These are phyloP conservation scores for Backusella morwellensis DNA, from an alignment of 192 early-diverging fungal genomes.

Conservation along the genomic window DNA sequence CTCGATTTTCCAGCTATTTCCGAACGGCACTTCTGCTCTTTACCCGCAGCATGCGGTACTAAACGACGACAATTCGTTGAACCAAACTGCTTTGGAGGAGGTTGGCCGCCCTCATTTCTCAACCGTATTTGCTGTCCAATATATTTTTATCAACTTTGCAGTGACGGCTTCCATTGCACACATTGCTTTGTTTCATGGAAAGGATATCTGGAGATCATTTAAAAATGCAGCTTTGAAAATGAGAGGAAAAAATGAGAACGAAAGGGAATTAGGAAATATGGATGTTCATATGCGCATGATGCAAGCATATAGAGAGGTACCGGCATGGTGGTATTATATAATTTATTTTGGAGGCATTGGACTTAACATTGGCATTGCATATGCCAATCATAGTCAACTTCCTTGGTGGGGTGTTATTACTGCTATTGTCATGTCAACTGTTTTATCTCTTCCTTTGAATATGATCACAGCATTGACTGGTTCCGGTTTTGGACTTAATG, in stretches of 20 bases:
- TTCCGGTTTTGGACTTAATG: constrained; percentile 40
- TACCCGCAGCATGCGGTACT: constrained; percentile 38
- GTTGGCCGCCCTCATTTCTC: constrained; percentile 53
- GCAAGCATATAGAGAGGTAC: constrained; percentile 65
- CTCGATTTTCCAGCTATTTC: constrained; percentile 35
- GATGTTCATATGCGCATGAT: constrained; percentile 66
- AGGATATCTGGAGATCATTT: constrained; percentile 57
- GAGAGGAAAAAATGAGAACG: neutral
- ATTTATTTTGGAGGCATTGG: constrained; percentile 48
- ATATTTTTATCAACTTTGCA: constrained; percentile 55
- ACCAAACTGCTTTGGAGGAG: constrained; percentile 40
- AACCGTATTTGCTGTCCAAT: constrained; percentile 53
- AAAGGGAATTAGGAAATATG: constrained; percentile 24
- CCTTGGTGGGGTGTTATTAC: constrained; percentile 39
- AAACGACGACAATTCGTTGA: constrained; percentile 44
- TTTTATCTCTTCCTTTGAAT: constrained; percentile 51
- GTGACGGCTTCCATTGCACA: constrained; percentile 60
- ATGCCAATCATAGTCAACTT: constrained; percentile 21
- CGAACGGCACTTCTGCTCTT: constrained; percentile 41
- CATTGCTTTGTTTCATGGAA: constrained; percentile 56
- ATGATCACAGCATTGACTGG: constrained; percentile 48
- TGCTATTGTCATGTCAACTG: constrained; percentile 32
- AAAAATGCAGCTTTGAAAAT: constrained; percentile 44
- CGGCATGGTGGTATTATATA: constrained; percentile 65
- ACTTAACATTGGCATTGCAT: constrained; percentile 36